A percentile compares a stretch with the other conserved stretches of the same genome.
These are phyloP conservation scores for Populus davidiana DNA, from an alignment of 345 rosid genomes.

Conservation along the genomic window DNA sequence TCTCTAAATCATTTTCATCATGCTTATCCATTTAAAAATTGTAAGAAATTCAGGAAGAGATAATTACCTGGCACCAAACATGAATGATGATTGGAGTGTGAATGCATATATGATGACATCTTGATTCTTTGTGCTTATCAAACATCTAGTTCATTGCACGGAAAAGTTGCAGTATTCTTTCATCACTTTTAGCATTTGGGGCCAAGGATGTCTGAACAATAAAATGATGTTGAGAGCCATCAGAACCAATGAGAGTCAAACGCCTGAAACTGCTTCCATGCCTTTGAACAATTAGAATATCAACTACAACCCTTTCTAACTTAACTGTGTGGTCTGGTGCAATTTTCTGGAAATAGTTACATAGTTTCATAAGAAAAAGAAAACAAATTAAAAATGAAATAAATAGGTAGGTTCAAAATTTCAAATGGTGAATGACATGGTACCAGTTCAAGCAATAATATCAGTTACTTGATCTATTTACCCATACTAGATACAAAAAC, in stretches of 20 bases:
- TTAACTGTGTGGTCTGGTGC: constrained; percentile 92
- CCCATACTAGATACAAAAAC: not conserved
- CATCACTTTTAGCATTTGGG: constrained; percentile 98
- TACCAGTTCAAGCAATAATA: not conserved
- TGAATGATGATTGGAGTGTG: constrained; percentile 98
- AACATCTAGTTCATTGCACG: constrained; percentile 99
- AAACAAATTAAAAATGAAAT: not conserved
- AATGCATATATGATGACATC: constrained; percentile 81
- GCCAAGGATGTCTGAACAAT: constrained; percentile 98
- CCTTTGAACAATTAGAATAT: constrained; percentile 91
- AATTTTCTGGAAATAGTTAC: constrained; percentile 59
- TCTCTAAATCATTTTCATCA: not conserved
- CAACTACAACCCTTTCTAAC: constrained; percentile 91
- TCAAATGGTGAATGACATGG: not conserved
- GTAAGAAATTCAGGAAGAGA: not conserved
- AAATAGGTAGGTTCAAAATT: not conserved
- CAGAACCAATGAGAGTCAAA: constrained; percentile 89
- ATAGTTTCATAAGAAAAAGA: not conserved
- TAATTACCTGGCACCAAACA: constrained; percentile 96
- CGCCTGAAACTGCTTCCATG: constrained; percentile 99
- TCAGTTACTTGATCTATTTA: not conserved
- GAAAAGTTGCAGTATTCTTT: constrained; percentile 94
- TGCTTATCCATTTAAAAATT: not conserved
- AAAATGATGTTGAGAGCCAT: constrained; percentile 93
- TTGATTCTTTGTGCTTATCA: constrained; percentile 95